phyloP scores from a whole-genome alignment of 2,329 filamentous ascomycete genomes.

The Colletotrichum ledebouriae region DNA sequence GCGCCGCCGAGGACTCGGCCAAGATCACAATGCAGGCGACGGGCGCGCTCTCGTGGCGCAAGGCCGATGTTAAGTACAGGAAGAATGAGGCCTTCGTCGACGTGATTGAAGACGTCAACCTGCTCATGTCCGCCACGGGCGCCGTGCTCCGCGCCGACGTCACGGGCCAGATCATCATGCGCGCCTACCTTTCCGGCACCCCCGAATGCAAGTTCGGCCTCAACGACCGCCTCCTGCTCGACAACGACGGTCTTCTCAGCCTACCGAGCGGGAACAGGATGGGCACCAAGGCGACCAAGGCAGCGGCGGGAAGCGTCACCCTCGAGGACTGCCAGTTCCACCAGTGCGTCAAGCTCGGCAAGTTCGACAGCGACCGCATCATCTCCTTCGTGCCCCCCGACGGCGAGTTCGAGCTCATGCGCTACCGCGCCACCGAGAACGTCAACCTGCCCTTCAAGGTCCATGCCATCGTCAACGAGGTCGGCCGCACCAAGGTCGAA shows the following conservation, averaged over 20 bases:
- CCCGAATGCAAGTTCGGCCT: conserved; percentile 99
- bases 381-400: conserved; percentile 98
- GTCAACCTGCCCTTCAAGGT: conserved; percentile 99
- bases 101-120: conserved; percentile 98
- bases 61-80: conserved; percentile 97
- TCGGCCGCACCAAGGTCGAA: conserved; percentile 97
- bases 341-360: conserved; percentile 97
- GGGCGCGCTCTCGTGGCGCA: conserved; percentile 94
- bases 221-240: conserved; percentile 94
- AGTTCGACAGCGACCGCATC: conserved; percentile 96
- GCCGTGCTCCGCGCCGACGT: conserved; percentile 96
- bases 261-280: conserved; percentile 81
- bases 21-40: conserved; percentile 99
- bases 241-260: conserved; percentile 76
- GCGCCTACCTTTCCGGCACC: conserved; percentile 94
- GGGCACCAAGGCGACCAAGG: conserved; percentile 91
- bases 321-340: conserved; percentile 99
- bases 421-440: conserved; percentile 97
- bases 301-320: conserved; percentile 93
- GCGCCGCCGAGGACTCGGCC: conserved; percentile 89
- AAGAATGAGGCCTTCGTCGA: conserved; percentile 99
- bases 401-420: conserved; percentile 98
- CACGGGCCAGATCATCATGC: conserved; percentile 98
- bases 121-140: conserved; percentile 98
- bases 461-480: conserved; percentile 97